Conservation (phyloP, 2,329 filamentous ascomycete genomes). For the Seiridium unicorne region DNA sequence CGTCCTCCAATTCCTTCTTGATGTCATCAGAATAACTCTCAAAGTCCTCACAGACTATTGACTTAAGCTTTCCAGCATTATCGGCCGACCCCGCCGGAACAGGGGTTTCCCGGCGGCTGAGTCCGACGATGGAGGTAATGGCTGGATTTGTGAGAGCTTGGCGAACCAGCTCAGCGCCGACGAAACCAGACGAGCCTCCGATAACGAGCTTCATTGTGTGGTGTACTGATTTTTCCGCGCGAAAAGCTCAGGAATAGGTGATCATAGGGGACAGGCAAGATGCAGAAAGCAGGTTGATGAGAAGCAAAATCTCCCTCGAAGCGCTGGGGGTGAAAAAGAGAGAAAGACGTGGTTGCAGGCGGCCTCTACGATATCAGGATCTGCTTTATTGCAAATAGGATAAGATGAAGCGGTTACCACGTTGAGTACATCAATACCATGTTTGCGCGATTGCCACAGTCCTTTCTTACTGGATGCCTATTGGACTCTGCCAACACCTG, state of each 20-base stretch:
- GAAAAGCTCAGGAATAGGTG: not conserved
- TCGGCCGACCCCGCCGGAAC: slow-evolving; percentile 23
- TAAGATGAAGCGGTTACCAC: too few relatives aligned
- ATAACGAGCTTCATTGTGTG: slow-evolving; percentile 41
- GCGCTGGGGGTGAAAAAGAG: too few relatives aligned
- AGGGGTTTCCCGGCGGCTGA: slow-evolving; percentile 33
- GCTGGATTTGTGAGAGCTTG: slow-evolving; percentile 34
- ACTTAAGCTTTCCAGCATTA: slow-evolving; percentile 35
- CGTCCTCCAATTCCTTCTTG: slow-evolving; percentile 36
- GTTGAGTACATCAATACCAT: too few relatives aligned
- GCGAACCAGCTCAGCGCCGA: slow-evolving; percentile 41
- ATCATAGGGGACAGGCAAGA: too few relatives aligned
- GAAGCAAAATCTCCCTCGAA: too few relatives aligned
- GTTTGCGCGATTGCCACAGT: too few relatives aligned
- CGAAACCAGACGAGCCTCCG: slow-evolving; percentile 39
- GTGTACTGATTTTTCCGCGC: not conserved
- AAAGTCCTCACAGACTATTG: slow-evolving; percentile 38
- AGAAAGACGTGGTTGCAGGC: too few relatives aligned
- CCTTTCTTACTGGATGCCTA: too few relatives aligned
- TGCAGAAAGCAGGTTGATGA: too few relatives aligned
- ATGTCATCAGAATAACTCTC: slow-evolving; percentile 35
- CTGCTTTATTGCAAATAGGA: too few relatives aligned
- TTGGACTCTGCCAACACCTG: too few relatives aligned
- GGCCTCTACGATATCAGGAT: too few relatives aligned
- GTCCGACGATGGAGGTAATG: slow-evolving; percentile 38